Evolutionary conservation across 2,329 filamentous ascomycete species (phyloP).

Genomic region (Botryotinia calthae): DNA sequence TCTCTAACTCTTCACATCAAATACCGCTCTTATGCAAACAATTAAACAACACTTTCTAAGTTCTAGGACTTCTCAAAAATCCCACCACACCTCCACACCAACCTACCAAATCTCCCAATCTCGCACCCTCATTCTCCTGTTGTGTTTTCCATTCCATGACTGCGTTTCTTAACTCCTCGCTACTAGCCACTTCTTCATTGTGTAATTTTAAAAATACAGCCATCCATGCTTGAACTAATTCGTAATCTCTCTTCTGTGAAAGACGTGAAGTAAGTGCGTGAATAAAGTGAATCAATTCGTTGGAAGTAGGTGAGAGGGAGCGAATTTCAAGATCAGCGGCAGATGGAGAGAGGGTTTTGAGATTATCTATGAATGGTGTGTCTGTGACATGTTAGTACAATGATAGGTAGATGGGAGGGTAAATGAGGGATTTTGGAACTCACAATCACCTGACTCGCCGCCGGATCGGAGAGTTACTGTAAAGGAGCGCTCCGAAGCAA

Average conservation of each 20-base stretch:
- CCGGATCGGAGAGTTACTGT: constrained; percentile 56
- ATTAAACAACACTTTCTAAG: background rate
- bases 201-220: constrained; percentile 85
- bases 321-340: constrained; percentile 89
- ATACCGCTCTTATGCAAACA: background rate
- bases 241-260: constrained; percentile 73
- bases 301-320: constrained; percentile 56
- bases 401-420: background rate
- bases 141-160: constrained; percentile 69
- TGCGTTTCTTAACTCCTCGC: constrained; percentile 52
- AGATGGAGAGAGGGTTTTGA: constrained; percentile 78
- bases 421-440: constrained; percentile 36
- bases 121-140: constrained; percentile 67
- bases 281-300: constrained; percentile 76
- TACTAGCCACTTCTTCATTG: constrained; percentile 52
- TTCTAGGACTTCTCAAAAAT: constrained; percentile 63
- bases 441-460: constrained; percentile 58
- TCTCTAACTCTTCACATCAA: background rate
- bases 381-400: constrained; percentile 44
- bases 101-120: constrained; percentile 74
- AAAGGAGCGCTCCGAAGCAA: constrained; percentile 56
- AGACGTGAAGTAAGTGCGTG: constrained; percentile 73
- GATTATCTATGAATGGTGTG: constrained; percentile 67
- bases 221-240: constrained; percentile 97
- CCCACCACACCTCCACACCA: constrained; percentile 84